These are phyloP conservation scores for Penicillium sp. DNA, from an alignment of 2,329 filamentous ascomycete species.

Conservation along the genomic window DNA sequence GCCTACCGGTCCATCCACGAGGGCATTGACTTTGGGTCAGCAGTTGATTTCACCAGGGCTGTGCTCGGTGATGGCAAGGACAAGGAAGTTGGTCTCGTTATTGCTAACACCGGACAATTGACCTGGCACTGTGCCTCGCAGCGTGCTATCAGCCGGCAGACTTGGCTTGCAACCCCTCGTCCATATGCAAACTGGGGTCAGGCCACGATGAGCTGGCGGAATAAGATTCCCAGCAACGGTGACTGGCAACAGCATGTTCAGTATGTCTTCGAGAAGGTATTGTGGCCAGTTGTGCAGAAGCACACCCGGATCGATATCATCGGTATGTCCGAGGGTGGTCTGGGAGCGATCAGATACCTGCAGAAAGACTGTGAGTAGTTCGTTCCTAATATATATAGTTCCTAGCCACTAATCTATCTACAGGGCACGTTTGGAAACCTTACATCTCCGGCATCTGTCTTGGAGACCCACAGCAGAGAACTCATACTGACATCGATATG, in stretches of 20 bases:
- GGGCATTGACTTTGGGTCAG: slow-evolving; percentile 70
- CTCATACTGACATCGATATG: slow-evolving; percentile 27
- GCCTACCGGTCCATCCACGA: slow-evolving; percentile 66
- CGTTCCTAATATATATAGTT: background rate
- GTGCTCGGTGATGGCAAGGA: slow-evolving; percentile 31
- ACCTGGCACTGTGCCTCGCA: slow-evolving; percentile 70
- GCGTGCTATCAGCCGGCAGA: slow-evolving; percentile 59
- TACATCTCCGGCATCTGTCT: slow-evolving; percentile 44
- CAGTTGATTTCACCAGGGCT: slow-evolving; percentile 62
- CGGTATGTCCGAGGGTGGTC: slow-evolving; percentile 67
- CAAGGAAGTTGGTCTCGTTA: slow-evolving; percentile 54
- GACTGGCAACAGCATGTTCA: slow-evolving; percentile 62
- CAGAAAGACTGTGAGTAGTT: slow-evolving; percentile 53
- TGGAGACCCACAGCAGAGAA: slow-evolving; percentile 38
- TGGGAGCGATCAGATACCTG: slow-evolving; percentile 60
- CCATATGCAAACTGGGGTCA: slow-evolving; percentile 62
- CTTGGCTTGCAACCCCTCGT: slow-evolving; percentile 62
- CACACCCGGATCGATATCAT: slow-evolving; percentile 68
- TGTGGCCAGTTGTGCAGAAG: slow-evolving; percentile 46
- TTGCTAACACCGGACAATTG: slow-evolving; percentile 77
- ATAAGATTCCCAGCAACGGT: slow-evolving; percentile 64
- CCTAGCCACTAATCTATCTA: background rate
- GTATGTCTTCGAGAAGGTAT: slow-evolving; percentile 65
- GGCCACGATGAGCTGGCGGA: slow-evolving; percentile 54
- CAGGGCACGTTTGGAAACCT: slow-evolving; percentile 42